Percentiles rank a stretch among this genome's conserved stretches.
Evolutionary conservation across 257 asterid species (phyloP).

Genomic region (Nyctanthes arbortristis): DNA sequence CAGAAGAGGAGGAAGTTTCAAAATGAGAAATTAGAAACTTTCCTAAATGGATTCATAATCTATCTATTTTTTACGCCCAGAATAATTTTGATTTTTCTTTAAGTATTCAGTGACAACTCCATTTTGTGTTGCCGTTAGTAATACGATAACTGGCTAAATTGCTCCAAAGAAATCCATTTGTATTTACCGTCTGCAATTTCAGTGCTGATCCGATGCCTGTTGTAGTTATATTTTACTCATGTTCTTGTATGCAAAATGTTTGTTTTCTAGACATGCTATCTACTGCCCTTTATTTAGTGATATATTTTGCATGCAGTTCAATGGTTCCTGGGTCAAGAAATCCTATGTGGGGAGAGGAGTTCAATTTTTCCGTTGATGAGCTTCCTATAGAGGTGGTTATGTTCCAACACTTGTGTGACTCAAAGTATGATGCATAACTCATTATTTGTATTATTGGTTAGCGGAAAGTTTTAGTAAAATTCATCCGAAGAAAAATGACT

Average conservation of each 20-base stretch:
- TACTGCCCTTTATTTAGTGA: slow-evolving; percentile 9
- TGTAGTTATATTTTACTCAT: neutral
- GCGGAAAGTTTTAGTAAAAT: neutral
- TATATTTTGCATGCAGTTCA: slow-evolving; percentile 56
- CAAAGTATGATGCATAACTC: slow-evolving; percentile 4
- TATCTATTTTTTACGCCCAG: neutral
- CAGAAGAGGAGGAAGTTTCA: neutral
- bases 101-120: neutral
- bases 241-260: slow-evolving; percentile 10
- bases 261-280: neutral
- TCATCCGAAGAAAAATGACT: neutral
- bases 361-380: slow-evolving; percentile 79
- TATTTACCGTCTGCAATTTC: neutral
- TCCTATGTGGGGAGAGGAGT: slow-evolving; percentile 98
- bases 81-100: neutral
- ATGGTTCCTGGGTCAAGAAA: slow-evolving; percentile 98
- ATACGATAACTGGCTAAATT: neutral
- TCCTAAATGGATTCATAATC: neutral
- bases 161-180: neutral
- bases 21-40: neutral
- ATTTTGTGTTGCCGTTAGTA: neutral
- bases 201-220: neutral
- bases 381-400: slow-evolving; percentile 79
- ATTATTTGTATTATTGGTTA: slow-evolving; percentile 10
- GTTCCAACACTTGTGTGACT: slow-evolving; percentile 20